Base-by-base conservation (phyloP, 768 basidiomycete species). In the Xerocomellus chrysenteron region DNA sequence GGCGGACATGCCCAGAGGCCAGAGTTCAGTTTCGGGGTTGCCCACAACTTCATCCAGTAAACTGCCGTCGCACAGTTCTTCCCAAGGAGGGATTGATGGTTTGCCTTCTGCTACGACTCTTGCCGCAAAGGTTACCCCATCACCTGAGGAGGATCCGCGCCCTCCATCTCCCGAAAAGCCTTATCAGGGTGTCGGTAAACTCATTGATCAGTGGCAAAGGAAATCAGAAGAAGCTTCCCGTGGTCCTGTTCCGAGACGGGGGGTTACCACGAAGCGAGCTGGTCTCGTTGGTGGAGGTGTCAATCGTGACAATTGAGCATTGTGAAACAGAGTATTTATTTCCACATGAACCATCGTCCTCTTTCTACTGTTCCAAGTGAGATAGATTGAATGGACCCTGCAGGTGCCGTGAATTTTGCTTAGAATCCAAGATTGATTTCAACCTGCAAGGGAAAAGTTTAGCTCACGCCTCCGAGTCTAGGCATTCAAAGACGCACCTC, bases 121-220 rank as follows among this genome's bases (percentile, higher is more conserved):
- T 24, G 33, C 41, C 6, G n/a, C 52, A 36, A 73, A 61, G 28
- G 50, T 35, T 9, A 7, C 49, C 16, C 5, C 45, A 39, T 60
- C 65, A 19, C 39, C 57, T n/a, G 70, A 63, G 39, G 70, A 71
- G 37, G 65, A 73, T 14, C 47, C 54, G 21, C 78, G 80, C 14
- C 78, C 88, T 14, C 76, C 88, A 6, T 87, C 88, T 10, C 88
- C 89, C 9, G 91, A 94, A 66, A 79, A 80, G 52, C 87, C 88
- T 33, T 94, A 86, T 69, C 86, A 84, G 65, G 92, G 92, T 37
- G 92, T 94, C 43, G 87, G 90, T 30, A 89, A 81, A 73, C 77
- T 94, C 36, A 93, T 94, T 60, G 89, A 91, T 67, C 84, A 92
- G 67, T 94, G 92, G 92, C 90, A 94, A 70, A 84, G 82, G 55